Conservation (phyloP, 176 grass and related monocot species). For the Paspalum notatum region DNA sequence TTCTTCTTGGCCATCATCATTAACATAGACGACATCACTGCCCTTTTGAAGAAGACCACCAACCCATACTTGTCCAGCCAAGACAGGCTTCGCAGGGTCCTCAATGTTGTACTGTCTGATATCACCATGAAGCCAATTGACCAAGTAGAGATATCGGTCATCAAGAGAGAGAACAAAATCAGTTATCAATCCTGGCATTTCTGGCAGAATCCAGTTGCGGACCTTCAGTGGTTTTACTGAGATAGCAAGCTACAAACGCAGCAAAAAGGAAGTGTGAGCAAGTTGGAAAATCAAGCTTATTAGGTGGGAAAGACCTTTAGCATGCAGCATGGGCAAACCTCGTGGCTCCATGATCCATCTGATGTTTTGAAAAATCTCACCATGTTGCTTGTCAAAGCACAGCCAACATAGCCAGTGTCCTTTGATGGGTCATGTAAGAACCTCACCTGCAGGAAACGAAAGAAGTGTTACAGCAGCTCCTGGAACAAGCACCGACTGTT, state of each 20-base stretch:
- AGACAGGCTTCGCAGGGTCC: slow-evolving; percentile 80
- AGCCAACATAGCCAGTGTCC: slow-evolving; percentile 88
- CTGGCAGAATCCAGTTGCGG: slow-evolving; percentile 82
- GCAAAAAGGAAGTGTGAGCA: not conserved
- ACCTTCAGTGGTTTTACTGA: slow-evolving; percentile 75
- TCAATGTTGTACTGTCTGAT: slow-evolving; percentile 95
- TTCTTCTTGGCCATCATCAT: slow-evolving; percentile 67
- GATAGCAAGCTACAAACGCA: slow-evolving; percentile 62
- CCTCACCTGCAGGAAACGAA: slow-evolving; percentile 65
- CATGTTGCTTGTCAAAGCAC: slow-evolving; percentile 90
- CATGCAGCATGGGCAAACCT: slow-evolving; percentile 53
- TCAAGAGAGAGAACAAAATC: slow-evolving; percentile 93
- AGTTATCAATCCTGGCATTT: slow-evolving; percentile 98
- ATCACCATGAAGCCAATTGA: slow-evolving; percentile 97
- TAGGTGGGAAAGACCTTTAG: slow-evolving; percentile 16
- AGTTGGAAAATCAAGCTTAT: slow-evolving; percentile 6
- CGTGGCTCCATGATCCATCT: slow-evolving; percentile 85
- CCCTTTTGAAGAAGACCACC: slow-evolving; percentile 94
- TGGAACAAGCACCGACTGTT: not conserved
- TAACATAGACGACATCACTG: slow-evolving; percentile 65
- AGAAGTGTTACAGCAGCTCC: not conserved
- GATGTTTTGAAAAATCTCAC: slow-evolving; percentile 86
- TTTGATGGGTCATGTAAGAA: slow-evolving; percentile 97
- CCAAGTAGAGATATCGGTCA: slow-evolving; percentile 85
- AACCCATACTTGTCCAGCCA: slow-evolving; percentile 87